Evolutionary conservation across 306 rosid genomes (phyloP).

Genomic region (Casuarina glauca): DNA sequence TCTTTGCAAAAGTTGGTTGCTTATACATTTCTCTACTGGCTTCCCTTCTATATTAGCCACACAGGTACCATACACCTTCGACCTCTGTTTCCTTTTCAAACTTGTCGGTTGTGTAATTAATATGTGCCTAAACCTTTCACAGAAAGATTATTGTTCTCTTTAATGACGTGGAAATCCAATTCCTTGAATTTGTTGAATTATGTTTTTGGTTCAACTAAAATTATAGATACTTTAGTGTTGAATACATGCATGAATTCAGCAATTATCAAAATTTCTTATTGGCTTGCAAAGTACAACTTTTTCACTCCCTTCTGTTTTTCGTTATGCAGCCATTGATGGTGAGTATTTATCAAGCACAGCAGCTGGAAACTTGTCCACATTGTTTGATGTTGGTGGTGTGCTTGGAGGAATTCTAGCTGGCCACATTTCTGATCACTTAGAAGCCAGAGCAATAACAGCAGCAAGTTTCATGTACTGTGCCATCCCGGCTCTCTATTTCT

Average conservation of each 20-base stretch:
- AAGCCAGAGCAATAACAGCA: constrained; percentile 95
- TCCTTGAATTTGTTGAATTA: not conserved
- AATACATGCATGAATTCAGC: not conserved
- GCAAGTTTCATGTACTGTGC: constrained; percentile 99
- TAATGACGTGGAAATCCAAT: not conserved
- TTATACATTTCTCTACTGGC: constrained; percentile 98
- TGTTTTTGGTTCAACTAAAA: not conserved
- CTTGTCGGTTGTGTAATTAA: not conserved
- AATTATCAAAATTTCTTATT: not conserved
- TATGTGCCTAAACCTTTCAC: not conserved
- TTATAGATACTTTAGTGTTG: not conserved
- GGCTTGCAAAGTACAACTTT: not conserved
- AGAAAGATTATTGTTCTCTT: not conserved
- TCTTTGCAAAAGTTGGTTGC: constrained; percentile 97
- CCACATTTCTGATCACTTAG: constrained; percentile 79
- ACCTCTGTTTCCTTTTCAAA: not conserved
- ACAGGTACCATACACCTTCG: constrained; percentile 54
- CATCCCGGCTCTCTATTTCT: constrained; percentile 87
- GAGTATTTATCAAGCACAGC: constrained; percentile 69
- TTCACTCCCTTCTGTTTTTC: not conserved
- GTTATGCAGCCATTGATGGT: constrained; percentile 86
- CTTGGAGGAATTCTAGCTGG: constrained; percentile 96
- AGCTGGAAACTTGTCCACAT: constrained; percentile 79
- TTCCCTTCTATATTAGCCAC: constrained; percentile 88
- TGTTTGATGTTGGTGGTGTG: constrained; percentile 95